A percentile compares a stretch with the other conserved stretches of the same genome.
Conservation (phyloP, 306 rosid genomes). For the Astragalus membranaceus region DNA sequence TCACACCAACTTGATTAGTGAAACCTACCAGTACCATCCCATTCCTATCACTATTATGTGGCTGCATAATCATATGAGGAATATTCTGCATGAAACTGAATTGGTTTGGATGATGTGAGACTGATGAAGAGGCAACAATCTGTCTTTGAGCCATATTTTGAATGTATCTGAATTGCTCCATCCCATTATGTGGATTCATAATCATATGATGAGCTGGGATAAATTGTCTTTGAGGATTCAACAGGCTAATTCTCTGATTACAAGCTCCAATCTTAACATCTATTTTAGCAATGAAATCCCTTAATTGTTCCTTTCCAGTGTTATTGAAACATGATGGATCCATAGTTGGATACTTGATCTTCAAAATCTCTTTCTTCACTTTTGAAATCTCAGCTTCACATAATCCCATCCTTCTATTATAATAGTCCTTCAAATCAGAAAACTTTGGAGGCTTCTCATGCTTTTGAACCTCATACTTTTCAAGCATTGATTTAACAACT, state of each 20-base stretch:
- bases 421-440: not conserved
- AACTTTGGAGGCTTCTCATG: not conserved
- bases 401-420: not conserved
- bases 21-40: too few relatives aligned
- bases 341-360: not conserved
- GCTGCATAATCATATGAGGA: too few relatives aligned
- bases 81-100: too few relatives aligned
- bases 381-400: conserved; percentile 1
- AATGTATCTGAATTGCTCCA: too few relatives aligned
- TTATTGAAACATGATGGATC: not conserved
- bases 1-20: too few relatives aligned
- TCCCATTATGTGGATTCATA: too few relatives aligned
- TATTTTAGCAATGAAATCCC: not conserved
- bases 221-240: too few relatives aligned
- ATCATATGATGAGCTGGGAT: too few relatives aligned
- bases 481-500: not conserved
- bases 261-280: conserved; percentile 16
- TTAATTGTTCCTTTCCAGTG: not conserved
- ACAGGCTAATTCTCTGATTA: not conserved
- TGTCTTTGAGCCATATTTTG: too few relatives aligned
- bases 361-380: not conserved
- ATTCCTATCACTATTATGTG: too few relatives aligned
- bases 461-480: not conserved
- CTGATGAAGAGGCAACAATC: too few relatives aligned
- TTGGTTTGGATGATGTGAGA: too few relatives aligned